Conservation (phyloP, 1,139 yeast genomes). For the Zhuliangozyma blackwelliae region DNA sequence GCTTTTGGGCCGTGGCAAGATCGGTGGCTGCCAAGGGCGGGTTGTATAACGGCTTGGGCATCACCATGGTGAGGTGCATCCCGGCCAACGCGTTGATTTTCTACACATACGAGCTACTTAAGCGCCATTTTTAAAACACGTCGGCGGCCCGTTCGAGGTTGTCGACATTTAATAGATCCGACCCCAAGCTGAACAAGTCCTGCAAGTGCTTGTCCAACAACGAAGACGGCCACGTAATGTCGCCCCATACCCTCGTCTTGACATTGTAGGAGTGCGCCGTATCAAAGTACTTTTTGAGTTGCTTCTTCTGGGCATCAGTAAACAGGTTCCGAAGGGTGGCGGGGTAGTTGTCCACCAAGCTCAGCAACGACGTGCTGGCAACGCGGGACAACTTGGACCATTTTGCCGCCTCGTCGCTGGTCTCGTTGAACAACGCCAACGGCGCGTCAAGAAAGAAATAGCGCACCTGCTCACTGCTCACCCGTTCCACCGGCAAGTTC, state of each 20-base stretch:
- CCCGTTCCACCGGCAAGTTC: slow-evolving; percentile 30
- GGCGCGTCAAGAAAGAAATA: slow-evolving; percentile 40
- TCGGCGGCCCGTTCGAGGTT: slow-evolving; percentile 26
- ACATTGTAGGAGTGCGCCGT: slow-evolving; percentile 33
- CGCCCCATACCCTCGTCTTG: slow-evolving; percentile 45
- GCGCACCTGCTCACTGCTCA: slow-evolving; percentile 21
- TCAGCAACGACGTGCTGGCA: slow-evolving; percentile 33
- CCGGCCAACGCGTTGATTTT: slow-evolving; percentile 91
- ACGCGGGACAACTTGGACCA: slow-evolving; percentile 27
- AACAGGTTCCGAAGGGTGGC: slow-evolving; percentile 15
- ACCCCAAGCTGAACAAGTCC: slow-evolving; percentile 24
- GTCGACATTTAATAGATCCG: slow-evolving; percentile 40
- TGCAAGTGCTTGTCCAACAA: slow-evolving; percentile 27
- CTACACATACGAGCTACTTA: slow-evolving; percentile 68
- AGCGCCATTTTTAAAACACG: slow-evolving; percentile 28
- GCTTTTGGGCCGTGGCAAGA: slow-evolving; percentile 27
- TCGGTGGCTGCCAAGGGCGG: slow-evolving; percentile 38
- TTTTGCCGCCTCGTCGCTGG: slow-evolving; percentile 15
- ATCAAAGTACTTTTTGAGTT: slow-evolving; percentile 18
- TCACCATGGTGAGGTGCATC: slow-evolving; percentile 74
- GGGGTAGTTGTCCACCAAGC: slow-evolving; percentile 18
- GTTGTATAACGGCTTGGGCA: slow-evolving; percentile 80
- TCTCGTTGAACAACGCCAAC: slow-evolving; percentile 19
- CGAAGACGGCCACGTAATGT: slow-evolving; percentile 34
- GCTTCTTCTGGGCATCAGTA: slow-evolving; percentile 16